Evolutionary conservation across 441 rosid genomes (phyloP), one percentile per base, ranked within the genome.

Genomic region (Pelargonium exstipulatum): DNA sequence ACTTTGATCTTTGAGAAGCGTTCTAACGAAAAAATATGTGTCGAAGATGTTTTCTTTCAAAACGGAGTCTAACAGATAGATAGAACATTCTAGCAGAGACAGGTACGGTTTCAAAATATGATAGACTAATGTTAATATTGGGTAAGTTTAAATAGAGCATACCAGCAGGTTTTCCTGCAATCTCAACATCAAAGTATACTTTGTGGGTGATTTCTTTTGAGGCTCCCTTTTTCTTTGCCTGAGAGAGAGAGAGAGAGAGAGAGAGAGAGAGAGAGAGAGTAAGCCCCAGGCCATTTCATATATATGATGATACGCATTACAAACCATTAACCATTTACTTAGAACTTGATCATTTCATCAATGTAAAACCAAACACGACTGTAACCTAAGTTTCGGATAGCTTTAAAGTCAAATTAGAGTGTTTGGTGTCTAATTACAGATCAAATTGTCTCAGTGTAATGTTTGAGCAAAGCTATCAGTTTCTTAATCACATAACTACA

Each of bases 81-180:
- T 53, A 53, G 60, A 53, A 17, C 6, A 53, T n/a, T 53, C 5
- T 16, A 16, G 22, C 16, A 16, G 60, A 53, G 5, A 0, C 16
- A 20, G 17, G 60, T n/a, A n/a, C n/a, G n/a, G n/a, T 16, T 17
- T 17, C 60, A 53, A 10, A 14, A 53, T 16, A 14, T 0, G 6
- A 53, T 53, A 49, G 18, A 49, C 1, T 49, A 53, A 53, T 14
- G 6, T 53, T 53, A 20, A 53, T 16, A 14, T 53, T 6, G 8
- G 18, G 20, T 16, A 18, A 9, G 9, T 18, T 14, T 53, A 53
- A 72, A 62, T 46, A 63, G 70, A 67, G 68, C 73, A 26, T 82
- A 86, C 93, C 93, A 66, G 93, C 86, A 0, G 86, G 80, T 82
- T 88, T 86, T 57, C 90, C 93, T 2, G 67, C 88, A 20, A 83